phyloP scores from a whole-genome alignment of 1,284 basidiomycete species.

The Schizophyllum amplum region DNA sequence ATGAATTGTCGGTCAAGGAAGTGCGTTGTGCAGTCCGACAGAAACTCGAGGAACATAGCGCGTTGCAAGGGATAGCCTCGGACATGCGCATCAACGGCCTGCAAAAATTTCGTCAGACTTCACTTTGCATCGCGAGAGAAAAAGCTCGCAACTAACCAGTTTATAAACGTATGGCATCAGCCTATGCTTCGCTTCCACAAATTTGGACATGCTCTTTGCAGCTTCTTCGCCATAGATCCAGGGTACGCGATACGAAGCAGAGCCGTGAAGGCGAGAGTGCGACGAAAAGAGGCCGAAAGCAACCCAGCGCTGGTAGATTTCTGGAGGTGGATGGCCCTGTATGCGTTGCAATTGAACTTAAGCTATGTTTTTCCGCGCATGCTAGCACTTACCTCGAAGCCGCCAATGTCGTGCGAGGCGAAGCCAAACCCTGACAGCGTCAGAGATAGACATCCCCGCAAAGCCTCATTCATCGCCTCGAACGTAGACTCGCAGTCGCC shows the following conservation, averaged over 20 bases:
- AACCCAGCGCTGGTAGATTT: slow-evolving; percentile 72
- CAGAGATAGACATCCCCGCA: slow-evolving; percentile 60
- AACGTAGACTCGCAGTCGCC: slow-evolving; percentile 74
- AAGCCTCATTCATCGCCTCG: slow-evolving; percentile 71
- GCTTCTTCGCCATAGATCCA: slow-evolving; percentile 47
- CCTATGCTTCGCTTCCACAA: slow-evolving; percentile 60
- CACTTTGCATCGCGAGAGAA: too few relatives aligned
- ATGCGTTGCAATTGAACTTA: too few relatives aligned
- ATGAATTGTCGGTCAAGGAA: slow-evolving; percentile 60
- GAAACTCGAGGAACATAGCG: slow-evolving; percentile 71
- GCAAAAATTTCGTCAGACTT: too few relatives aligned
- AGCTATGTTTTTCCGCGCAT: too few relatives aligned
- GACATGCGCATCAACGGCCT: slow-evolving; percentile 47
- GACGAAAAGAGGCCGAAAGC: slow-evolving; percentile 65
- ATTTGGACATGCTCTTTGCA: slow-evolving; percentile 55
- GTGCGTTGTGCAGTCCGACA: slow-evolving; percentile 55
- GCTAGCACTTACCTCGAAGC: too few relatives aligned
- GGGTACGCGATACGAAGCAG: slow-evolving; percentile 18
- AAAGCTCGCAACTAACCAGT: too few relatives aligned
- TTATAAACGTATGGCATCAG: slow-evolving; percentile 71
- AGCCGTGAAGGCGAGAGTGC: slow-evolving; percentile 67
- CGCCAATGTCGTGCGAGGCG: slow-evolving; percentile 70
- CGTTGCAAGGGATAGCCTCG: slow-evolving; percentile 60
- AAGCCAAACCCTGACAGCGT: slow-evolving; percentile 65
- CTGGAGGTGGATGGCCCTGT: slow-evolving; percentile 61